Conservation (phyloP, 495 filamentous ascomycete species). For the Aspergillus biplanus region DNA sequence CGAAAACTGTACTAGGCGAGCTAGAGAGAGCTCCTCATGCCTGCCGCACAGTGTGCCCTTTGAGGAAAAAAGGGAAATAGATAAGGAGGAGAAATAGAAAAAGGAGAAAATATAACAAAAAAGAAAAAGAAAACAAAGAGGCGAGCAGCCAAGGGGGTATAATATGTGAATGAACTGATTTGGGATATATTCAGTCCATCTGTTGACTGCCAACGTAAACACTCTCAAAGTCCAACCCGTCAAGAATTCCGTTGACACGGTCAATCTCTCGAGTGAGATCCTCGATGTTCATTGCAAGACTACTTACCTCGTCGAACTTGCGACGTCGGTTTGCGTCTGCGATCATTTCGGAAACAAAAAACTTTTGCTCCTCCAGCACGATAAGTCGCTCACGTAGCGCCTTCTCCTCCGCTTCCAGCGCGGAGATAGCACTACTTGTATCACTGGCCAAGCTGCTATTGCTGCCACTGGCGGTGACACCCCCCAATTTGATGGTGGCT, state of each 20-base stretch:
- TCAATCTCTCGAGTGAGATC: constrained; percentile 86
- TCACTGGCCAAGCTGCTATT: constrained; percentile 60
- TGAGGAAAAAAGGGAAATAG: neutral
- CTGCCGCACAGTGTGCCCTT: neutral
- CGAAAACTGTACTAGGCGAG: neutral
- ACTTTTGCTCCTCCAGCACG: constrained; percentile 92
- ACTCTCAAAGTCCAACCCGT: constrained; percentile 54
- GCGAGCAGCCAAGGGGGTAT: no score
- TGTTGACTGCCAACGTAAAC: constrained; percentile 46
- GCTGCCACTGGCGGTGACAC: constrained; percentile 54
- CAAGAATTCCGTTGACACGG: constrained; percentile 57
- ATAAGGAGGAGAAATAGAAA: neutral
- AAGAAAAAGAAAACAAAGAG: neutral
- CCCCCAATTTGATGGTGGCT: constrained; percentile 62
- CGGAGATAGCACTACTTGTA: constrained; percentile 66
- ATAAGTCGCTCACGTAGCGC: constrained; percentile 80
- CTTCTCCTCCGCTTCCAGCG: constrained; percentile 84
- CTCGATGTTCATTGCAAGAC: constrained; percentile 77
- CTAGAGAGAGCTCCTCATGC: neutral
- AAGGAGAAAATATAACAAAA: neutral
- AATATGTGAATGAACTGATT: neutral
- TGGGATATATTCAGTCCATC: neutral
- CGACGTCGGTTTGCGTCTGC: constrained; percentile 76
- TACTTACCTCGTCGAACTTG: constrained; percentile 87
- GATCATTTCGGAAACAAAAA: constrained; percentile 89